These are phyloP conservation scores for Nymphaea colorata DNA, from an alignment of 164 flowering plant species.

Conservation along the genomic window DNA sequence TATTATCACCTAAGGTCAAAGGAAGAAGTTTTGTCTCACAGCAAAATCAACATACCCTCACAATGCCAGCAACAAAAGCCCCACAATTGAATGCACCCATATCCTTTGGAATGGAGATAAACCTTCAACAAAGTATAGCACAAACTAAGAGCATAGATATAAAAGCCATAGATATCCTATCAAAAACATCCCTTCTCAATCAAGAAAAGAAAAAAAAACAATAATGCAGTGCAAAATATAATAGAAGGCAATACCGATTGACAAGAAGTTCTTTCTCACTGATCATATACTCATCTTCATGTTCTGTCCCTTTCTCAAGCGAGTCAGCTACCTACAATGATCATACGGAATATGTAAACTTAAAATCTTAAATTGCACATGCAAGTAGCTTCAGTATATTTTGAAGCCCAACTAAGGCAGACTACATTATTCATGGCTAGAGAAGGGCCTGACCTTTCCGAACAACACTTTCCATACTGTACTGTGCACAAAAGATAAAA, in stretches of 20 bases:
- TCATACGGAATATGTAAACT: not conserved
- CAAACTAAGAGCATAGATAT: not conserved
- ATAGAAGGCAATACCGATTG: not conserved
- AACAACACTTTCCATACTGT: slow-evolving; percentile 98
- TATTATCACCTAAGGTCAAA: not conserved
- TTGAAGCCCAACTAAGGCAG: not conserved
- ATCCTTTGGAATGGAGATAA: slow-evolving; percentile 96
- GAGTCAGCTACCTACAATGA: slow-evolving; percentile 85
- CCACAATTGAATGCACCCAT: slow-evolving; percentile 99
- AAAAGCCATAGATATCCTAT: not conserved
- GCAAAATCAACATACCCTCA: slow-evolving; percentile 41
- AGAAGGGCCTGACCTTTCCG: slow-evolving; percentile 55
- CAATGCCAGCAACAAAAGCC: slow-evolving; percentile 99
- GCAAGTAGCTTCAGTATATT: not conserved
- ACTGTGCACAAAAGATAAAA: slow-evolving; percentile 91
- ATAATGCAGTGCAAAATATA: not conserved
- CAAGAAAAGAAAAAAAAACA: no score
- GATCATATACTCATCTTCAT: slow-evolving; percentile 99
- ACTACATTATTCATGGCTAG: not conserved
- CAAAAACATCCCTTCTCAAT: not conserved
- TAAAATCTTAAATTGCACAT: not conserved
- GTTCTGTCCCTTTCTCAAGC: slow-evolving; percentile 99
- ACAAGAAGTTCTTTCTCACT: slow-evolving; percentile 80
- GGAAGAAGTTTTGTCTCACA: not conserved
- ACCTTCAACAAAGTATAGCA: slow-evolving; percentile 25